Conservation (phyloP, 176 grass and related monocot genomes). For the Avena atlantica region DNA sequence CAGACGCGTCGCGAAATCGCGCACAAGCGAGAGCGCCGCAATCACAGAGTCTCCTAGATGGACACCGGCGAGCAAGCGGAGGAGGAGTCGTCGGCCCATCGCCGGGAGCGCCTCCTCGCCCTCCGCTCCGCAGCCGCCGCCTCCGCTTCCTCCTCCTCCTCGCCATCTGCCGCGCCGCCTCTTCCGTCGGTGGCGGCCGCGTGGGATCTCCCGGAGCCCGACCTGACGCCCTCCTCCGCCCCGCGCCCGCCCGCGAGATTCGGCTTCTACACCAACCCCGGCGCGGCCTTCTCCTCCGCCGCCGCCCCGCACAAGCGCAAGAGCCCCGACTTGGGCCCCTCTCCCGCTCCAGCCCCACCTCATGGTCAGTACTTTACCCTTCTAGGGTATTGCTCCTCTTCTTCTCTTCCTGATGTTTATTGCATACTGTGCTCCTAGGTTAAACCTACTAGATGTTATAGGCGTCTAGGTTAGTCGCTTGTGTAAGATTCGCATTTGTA, state of each 20-base stretch:
- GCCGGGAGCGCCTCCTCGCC: constrained; percentile 58
- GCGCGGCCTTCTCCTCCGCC: constrained; percentile 54
- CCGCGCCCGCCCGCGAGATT: constrained; percentile 31
- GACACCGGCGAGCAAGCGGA: constrained; percentile 35
- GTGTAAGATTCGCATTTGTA: constrained; percentile 23
- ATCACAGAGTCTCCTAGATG: constrained; percentile 17
- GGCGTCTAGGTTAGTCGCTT: background rate
- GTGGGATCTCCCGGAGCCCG: constrained; percentile 45
- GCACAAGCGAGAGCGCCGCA: background rate
- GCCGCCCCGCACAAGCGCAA: constrained; percentile 45
- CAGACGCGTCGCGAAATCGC: background rate
- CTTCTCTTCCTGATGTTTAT: background rate
- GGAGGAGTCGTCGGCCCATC: constrained; percentile 44
- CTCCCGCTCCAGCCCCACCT: constrained; percentile 26
- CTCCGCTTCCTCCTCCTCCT: background rate
- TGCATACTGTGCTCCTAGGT: background rate
- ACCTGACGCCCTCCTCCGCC: constrained; percentile 19
- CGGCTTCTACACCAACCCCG: constrained; percentile 66
- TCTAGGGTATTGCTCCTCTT: background rate
- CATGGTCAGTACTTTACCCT: constrained; percentile 36
- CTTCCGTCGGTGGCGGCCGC: background rate
- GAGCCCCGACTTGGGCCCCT: background rate
- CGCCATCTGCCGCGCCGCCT: constrained; percentile 21
- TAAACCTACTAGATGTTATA: background rate
- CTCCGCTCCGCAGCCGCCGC: constrained; percentile 36